Conservation (phyloP, 805 yeast genomes). For the Nakazawaea wyomingensis region DNA sequence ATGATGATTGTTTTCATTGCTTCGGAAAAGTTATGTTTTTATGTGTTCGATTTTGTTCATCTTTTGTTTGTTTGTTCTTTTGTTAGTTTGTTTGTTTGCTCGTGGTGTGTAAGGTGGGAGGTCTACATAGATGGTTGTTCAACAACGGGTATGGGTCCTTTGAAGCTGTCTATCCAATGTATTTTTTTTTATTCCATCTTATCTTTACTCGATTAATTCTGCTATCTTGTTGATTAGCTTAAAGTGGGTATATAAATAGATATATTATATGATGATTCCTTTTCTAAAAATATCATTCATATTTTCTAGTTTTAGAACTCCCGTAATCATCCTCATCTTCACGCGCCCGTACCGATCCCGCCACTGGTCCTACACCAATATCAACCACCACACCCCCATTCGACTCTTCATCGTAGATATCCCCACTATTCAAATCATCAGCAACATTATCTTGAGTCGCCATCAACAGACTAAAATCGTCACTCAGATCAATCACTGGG, state of each 20-base stretch:
- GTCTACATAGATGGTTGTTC: no score
- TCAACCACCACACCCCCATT: conserved; percentile 22
- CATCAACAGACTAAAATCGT: conserved; percentile 8
- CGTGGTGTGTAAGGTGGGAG: no score
- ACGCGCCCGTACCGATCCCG: conserved; percentile 1
- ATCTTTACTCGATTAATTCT: not conserved
- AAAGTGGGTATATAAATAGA: no score
- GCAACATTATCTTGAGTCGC: conserved; percentile 18
- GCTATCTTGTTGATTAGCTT: no score
- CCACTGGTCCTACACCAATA: conserved; percentile 11
- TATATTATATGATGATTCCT: no score
- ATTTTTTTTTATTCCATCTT: not conserved
- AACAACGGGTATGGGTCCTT: no score
- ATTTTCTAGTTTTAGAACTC: not conserved
- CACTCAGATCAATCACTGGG: not conserved
- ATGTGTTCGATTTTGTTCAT: not conserved
- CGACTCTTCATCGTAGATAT: not conserved
- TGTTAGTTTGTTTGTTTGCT: no score
- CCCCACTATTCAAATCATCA: conserved; percentile 22
- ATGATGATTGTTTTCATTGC: not conserved
- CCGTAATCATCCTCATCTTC: not conserved
- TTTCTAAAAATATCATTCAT: no score
- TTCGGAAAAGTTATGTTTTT: not conserved
- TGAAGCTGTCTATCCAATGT: no score
- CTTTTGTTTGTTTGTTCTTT: no score